Conservation (phyloP, 116 monocot genomes). For the Iris pallida region DNA sequence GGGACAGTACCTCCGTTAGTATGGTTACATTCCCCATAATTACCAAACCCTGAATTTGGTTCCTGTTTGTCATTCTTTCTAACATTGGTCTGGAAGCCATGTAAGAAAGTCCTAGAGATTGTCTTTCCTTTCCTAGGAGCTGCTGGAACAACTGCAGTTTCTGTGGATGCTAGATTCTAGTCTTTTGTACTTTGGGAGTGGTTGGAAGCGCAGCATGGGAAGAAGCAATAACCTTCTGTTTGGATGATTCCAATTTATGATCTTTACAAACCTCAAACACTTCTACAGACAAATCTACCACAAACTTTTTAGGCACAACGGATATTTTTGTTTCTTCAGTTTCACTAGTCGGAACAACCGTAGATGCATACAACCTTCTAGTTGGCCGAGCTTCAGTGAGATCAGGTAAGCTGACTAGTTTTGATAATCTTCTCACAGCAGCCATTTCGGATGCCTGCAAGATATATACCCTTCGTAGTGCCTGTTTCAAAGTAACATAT, state of each 20-base stretch:
- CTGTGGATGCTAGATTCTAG: slow-evolving; percentile 17
- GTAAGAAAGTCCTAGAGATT: slow-evolving; percentile 7
- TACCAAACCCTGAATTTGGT: slow-evolving; percentile 6
- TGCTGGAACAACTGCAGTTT: background rate
- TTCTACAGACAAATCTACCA: slow-evolving; percentile 6
- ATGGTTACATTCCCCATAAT: slow-evolving; percentile 6
- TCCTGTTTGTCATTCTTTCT: slow-evolving; percentile 31
- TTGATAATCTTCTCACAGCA: slow-evolving; percentile 34
- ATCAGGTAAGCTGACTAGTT: slow-evolving; percentile 8
- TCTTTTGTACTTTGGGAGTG: slow-evolving; percentile 8
- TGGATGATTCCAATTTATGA: slow-evolving; percentile 7
- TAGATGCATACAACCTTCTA: slow-evolving; percentile 35
- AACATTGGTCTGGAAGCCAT: slow-evolving; percentile 1
- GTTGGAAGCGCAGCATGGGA: background rate
- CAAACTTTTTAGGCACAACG: slow-evolving; percentile 23
- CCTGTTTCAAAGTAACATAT: slow-evolving; percentile 38
- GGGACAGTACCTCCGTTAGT: slow-evolving; percentile 1
- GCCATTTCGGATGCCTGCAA: slow-evolving; percentile 52
- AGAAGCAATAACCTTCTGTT: slow-evolving; percentile 1
- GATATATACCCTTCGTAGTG: slow-evolving; percentile 34
- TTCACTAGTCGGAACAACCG: slow-evolving; percentile 22
- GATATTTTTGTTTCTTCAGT: slow-evolving; percentile 24
- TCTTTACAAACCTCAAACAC: background rate
- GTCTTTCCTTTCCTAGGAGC: slow-evolving; percentile 27
- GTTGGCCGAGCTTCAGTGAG: slow-evolving; percentile 27